These are phyloP conservation scores for Diaporthe caulivora DNA, from an alignment of 2,329 filamentous ascomycete genomes.

Conservation along the genomic window DNA sequence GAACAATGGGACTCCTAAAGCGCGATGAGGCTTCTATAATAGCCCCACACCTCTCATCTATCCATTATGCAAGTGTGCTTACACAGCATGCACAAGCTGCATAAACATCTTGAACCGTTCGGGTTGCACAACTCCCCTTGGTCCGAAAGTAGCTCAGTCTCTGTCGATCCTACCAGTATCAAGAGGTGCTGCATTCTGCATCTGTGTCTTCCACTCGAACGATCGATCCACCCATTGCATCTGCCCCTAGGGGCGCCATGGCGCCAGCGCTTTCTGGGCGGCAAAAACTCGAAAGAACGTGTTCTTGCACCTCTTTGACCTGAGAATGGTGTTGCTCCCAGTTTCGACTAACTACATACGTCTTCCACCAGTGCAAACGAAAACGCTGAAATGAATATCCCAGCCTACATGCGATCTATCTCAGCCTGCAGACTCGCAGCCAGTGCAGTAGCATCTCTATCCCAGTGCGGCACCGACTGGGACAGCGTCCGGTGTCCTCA, in stretches of 20 bases:
- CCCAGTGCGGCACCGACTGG: slow-evolving; percentile 32
- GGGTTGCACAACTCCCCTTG: neutral
- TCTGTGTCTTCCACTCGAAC: neutral
- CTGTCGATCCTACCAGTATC: slow-evolving; percentile 5
- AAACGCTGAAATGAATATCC: neutral
- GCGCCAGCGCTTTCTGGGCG: neutral
- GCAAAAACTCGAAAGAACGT: neutral
- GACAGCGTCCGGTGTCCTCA: slow-evolving; percentile 39
- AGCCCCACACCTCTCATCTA: neutral
- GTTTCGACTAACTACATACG: neutral
- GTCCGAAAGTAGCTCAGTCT: neutral
- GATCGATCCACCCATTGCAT: neutral
- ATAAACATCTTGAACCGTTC: neutral
- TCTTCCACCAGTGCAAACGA: neutral
- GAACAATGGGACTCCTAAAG: neutral
- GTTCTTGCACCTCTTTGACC: neutral
- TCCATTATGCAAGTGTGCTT: neutral
- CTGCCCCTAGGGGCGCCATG: neutral
- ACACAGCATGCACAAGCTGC: neutral
- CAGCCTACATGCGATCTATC: neutral
- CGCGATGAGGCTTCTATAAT: neutral
- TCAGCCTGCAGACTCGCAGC: neutral
- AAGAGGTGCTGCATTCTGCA: neutral
- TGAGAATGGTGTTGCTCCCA: neutral
- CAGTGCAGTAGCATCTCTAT: neutral